Conservation (phyloP, 2,329 filamentous ascomycete species). For the Diaporthe aspalathi region DNA sequence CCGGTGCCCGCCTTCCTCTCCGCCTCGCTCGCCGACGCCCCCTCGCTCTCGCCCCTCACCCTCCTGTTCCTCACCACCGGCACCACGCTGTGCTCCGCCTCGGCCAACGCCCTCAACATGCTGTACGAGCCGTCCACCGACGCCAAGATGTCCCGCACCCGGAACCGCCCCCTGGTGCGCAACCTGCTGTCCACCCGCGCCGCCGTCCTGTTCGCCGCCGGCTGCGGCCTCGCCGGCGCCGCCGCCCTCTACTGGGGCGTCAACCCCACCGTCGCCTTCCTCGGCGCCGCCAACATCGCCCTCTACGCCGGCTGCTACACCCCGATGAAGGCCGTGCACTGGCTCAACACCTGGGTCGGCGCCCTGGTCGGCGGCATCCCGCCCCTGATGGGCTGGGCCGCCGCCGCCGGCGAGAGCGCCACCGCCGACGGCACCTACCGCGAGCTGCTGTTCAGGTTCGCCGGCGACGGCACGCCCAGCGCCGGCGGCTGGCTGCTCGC, state of each 20-base stretch:
- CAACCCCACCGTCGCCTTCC: constrained; percentile 89
- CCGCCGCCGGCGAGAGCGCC: constrained; percentile 89
- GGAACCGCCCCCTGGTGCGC: constrained; percentile 88
- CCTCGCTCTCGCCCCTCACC: constrained; percentile 89
- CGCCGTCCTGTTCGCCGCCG: constrained; percentile 82
- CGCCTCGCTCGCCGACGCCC: constrained; percentile 69
- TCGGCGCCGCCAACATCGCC: constrained; percentile 86
- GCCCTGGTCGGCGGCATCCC: constrained; percentile 93
- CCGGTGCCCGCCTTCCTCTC: constrained; percentile 88
- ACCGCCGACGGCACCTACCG: constrained; percentile 79
- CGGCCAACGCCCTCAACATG: constrained; percentile 97
- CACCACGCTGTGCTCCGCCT: constrained; percentile 88
- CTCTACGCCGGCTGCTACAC: constrained; percentile 95
- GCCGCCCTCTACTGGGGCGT: constrained; percentile 86
- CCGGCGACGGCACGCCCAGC: constrained; percentile 63
- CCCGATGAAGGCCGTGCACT: constrained; percentile 86
- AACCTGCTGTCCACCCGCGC: constrained; percentile 77
- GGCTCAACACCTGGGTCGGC: constrained; percentile 94
- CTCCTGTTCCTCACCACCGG: constrained; percentile 91
- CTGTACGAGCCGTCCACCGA: constrained; percentile 92
- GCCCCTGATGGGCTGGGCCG: constrained; percentile 97
- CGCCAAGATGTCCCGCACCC: constrained; percentile 91
- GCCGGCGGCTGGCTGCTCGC: constrained; percentile 91
- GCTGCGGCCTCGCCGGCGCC: constrained; percentile 76
- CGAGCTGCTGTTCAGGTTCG: constrained; percentile 75